Percentiles rank a stretch among this genome's conserved stretches.
Evolutionary conservation across 2,329 filamentous ascomycete genomes (phyloP).

Genomic region (Didymella glomerata): DNA sequence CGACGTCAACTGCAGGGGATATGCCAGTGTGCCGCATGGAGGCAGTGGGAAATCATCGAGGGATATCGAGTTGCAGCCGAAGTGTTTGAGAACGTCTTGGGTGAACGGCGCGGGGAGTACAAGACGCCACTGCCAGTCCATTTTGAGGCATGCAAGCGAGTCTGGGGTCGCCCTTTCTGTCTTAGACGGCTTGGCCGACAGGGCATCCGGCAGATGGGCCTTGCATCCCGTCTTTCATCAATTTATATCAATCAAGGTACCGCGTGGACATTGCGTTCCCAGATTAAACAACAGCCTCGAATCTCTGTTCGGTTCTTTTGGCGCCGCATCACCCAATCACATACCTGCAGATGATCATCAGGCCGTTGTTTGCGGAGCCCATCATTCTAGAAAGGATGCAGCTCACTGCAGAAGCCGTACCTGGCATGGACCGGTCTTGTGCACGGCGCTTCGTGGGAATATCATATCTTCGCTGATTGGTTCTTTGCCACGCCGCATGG

Average conservation of each 20-base stretch:
- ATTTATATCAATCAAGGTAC: slow-evolving; percentile 50
- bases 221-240: slow-evolving; percentile 46
- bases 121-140: slow-evolving; percentile 23
- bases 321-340: slow-evolving; percentile 36
- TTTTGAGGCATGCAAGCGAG: slow-evolving; percentile 32
- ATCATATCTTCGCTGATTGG: slow-evolving; percentile 12
- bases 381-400: slow-evolving; percentile 11
- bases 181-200: slow-evolving; percentile 26
- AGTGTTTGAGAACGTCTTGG: slow-evolving; percentile 28
- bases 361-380: slow-evolving; percentile 19
- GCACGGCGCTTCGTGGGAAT: slow-evolving; percentile 10
- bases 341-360: slow-evolving; percentile 37
- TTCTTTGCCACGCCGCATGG: slow-evolving; percentile 1
- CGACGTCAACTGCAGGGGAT: slow-evolving; percentile 15
- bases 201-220: slow-evolving; percentile 37
- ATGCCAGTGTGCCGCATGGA: slow-evolving; percentile 12
- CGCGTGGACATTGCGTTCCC: slow-evolving; percentile 33
- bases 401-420: slow-evolving; percentile 18
- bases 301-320: slow-evolving; percentile 35
- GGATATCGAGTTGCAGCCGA: slow-evolving; percentile 32
- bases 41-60: slow-evolving; percentile 30
- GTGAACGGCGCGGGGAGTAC: slow-evolving; percentile 25
- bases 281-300: slow-evolving; percentile 43
- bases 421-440: slow-evolving; percentile 13
- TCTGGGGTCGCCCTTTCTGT: slow-evolving; percentile 29